Evolutionary conservation across 1,139 yeast genomes (phyloP), one percentile per base, ranked within the genome.

Genomic region (Taphrina pruni): DNA sequence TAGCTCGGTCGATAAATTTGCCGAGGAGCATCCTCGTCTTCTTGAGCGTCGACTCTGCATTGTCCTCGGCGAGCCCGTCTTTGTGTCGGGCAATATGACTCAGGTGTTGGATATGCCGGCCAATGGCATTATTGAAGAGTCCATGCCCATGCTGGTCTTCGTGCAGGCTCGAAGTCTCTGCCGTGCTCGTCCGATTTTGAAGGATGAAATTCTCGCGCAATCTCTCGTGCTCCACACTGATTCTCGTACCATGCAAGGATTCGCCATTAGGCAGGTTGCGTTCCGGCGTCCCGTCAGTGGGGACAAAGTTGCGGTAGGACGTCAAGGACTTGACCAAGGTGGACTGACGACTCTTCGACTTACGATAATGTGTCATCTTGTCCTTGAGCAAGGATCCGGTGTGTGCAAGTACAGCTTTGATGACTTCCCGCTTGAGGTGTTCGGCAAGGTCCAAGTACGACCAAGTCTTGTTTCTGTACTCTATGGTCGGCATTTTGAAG

Each of bases 321-420:
- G 75, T 66, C 35, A 84, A 78, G 72, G 84, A 86, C 70, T 81
- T 81, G 74, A 84, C 43, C 21, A 58, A 43, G 20, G 11, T 86
- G 2, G 86, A 70, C 79, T 80, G 14, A 74, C 71, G 3, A 74
- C 72, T 7, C 75, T 74, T 71, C 81, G 83, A 67, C 76, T 79
- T 69, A 76, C 78, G 45, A 46, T 70, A 73, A 73, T 39, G 73
- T 72, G 70, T 83, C 74, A 91, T 82, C 78, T 90, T 90, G 78
- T 91, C 92, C 48, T 91, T 89, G 69, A 92, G 81, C 71, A 93
- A 85, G 73, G 88, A 86, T 6, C 97, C 97, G 0, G 95, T 83
- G 75, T 92, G 96, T 64, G 83, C 85, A 67, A 92, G 79, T 50
- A 92, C 85, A 21, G 87, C 82, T 76, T 85, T 86, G 69, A 89